Evolutionary conservation across 1,284 basidiomycete genomes (phyloP).

Genomic region (Amylostereum chailletii): DNA sequence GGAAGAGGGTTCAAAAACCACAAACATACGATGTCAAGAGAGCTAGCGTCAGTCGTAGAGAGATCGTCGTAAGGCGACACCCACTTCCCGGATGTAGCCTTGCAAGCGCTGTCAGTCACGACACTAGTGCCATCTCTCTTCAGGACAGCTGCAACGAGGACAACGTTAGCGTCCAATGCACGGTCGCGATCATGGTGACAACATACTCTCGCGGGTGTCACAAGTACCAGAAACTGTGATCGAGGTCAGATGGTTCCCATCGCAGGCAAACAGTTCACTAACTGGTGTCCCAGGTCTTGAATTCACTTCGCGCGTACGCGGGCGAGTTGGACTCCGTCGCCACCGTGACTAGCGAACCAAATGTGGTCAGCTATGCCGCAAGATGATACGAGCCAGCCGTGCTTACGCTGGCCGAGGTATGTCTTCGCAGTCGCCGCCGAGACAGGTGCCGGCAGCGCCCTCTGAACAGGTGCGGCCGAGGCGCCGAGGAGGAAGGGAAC

Average conservation of each 20-base stretch:
- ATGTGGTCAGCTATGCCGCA: background rate
- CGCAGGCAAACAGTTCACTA: slow-evolving; percentile 9
- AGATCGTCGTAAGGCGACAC: slow-evolving; percentile 42
- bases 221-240: slow-evolving; percentile 38
- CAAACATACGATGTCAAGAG: slow-evolving; percentile 40
- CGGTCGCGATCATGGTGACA: background rate
- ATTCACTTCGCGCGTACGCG: slow-evolving; percentile 30
- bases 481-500: background rate
- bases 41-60: slow-evolving; percentile 32
- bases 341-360: slow-evolving; percentile 29
- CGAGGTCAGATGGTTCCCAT: background rate
- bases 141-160: slow-evolving; percentile 29
- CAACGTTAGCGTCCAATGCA: slow-evolving; percentile 1
- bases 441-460: slow-evolving; percentile 28
- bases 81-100: slow-evolving; percentile 40
- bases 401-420: slow-evolving; percentile 27
- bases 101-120: slow-evolving; percentile 31
- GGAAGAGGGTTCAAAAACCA: background rate
- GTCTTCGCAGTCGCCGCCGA: slow-evolving; percentile 27
- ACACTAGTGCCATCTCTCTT: slow-evolving; percentile 45
- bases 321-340: slow-evolving; percentile 37
- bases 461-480: slow-evolving; percentile 2
- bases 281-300: slow-evolving; percentile 41
- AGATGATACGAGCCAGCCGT: background rate
- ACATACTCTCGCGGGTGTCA: slow-evolving; percentile 43